Base-by-base conservation (phyloP, 1,139 yeast genomes). In the Scheffersomyces cryptocercus region DNA sequence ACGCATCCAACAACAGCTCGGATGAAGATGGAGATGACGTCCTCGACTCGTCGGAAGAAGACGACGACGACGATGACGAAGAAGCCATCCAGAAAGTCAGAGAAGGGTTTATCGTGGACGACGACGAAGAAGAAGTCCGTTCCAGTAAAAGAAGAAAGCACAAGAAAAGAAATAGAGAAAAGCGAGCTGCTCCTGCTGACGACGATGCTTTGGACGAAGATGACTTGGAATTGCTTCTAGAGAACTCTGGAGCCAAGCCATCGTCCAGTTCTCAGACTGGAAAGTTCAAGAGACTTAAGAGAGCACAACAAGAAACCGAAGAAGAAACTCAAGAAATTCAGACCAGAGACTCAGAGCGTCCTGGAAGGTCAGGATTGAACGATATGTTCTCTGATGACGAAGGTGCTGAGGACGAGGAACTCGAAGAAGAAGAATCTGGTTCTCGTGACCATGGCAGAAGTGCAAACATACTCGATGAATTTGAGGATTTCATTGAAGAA, bases 401-500 rank as follows among this genome's bases (percentile, higher is more conserved):
- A 43, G 85, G 75, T 3, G 78, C 65, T 7, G 80, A 68, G 30
- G 75, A 65, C 11, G 72, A 61, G 5, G 75, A 61, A 11, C 68
- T 58, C 14, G 76, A 58, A 9, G 62, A 48, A n/a, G 67, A 50
- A 9, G 64, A 55, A 7, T 71, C 63, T 28, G 65, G 60, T 9
- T 74, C 70, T 8, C 74, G 60, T 16, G 77, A 63, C 34, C 48
- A 70, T 31, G 26, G 26, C 26, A 20, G 26, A 20, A 20, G 26
- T 20, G 26, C 26, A 5, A 67, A 72, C 53, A 68, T 70, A 38
- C 59, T 84, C 54, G 96, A 90, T 59, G 99, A 93, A 62, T 84
- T 93, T 58, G 99, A 90, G 61, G 99, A 91, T 62, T 93, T 93
- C 68, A 93, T 93, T 55, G 99, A 91, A 64, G 98, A 93, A 51